Percentiles rank a stretch among this genome's conserved stretches.
Conservation (phyloP, 2,329 filamentous ascomycete species). For the Cytospora piceicola region DNA sequence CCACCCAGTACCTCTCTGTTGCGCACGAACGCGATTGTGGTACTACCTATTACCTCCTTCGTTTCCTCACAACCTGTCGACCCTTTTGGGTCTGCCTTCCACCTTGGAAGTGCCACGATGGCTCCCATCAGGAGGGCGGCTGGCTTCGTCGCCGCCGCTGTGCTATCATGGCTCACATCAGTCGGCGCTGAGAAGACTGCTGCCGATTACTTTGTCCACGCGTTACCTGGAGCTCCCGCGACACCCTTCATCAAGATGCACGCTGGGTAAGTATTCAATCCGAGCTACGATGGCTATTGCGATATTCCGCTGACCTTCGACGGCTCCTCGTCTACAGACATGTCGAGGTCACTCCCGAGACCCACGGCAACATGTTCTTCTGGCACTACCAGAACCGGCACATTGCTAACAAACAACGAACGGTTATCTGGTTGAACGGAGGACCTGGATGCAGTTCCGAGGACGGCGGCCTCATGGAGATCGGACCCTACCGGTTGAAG, state of each 20-base stretch:
- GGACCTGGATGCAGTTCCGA: constrained; percentile 97
- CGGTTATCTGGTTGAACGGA: constrained; percentile 95
- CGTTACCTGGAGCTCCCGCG: constrained; percentile 81
- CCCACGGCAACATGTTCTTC: constrained; percentile 96
- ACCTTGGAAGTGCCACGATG: constrained; percentile 31
- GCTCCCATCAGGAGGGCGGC: constrained; percentile 34
- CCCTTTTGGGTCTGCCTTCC: constrained; percentile 27
- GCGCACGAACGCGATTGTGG: not conserved
- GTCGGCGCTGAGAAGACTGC: constrained; percentile 56
- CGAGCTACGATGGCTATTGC: not conserved
- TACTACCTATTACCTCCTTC: not conserved
- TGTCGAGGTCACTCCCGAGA: constrained; percentile 82
- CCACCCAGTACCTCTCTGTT: not conserved
- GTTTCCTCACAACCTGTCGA: constrained; percentile 6
- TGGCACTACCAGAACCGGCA: constrained; percentile 97
- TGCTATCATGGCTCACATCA: constrained; percentile 48
- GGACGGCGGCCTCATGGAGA: constrained; percentile 94
- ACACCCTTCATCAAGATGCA: constrained; percentile 92
- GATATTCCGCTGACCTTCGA: constrained; percentile 1
- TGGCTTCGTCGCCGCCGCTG: constrained; percentile 39
- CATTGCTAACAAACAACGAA: constrained; percentile 87
- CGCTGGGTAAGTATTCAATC: constrained; percentile 72
- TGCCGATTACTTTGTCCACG: constrained; percentile 87
- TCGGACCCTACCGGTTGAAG: constrained; percentile 88
- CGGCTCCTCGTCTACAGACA: constrained; percentile 60